Base-by-base conservation (phyloP, 495 filamentous ascomycete species). In the Trichoderma erinaceum region DNA sequence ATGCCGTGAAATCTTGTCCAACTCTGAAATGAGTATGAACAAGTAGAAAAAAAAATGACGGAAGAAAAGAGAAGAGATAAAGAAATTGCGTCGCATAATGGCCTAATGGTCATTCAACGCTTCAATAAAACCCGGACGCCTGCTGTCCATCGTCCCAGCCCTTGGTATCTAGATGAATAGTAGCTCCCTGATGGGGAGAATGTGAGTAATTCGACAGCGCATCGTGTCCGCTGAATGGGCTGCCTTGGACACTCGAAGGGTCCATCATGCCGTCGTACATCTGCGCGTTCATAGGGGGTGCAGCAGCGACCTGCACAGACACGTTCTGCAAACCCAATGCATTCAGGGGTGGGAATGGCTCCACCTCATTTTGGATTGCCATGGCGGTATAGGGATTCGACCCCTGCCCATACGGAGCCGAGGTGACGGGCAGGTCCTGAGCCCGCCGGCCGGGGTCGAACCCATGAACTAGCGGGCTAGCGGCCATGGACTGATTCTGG, bases 121-220 rank as follows among this genome's bases (percentile, higher is more conserved):
- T 11, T 43, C 38, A 48, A 50, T 29, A 29, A 41, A 50, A 61
- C 16, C 56, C 56, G 18, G 56, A 32, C 56, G 16, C 11, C 23
- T 61, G 56, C 23, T 61, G 56, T 32, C 56, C n/a, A 29, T 61
- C 56, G 27, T 61, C 63, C 63, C 35, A 65, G 63, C 32, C 35
- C 35, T 41, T 41, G 29, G 63, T 65, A 44, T 65, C 63, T 41
- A 44, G 21, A 32, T 65, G 41, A 23, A 65, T 65, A 6, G 64
- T 65, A 6, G 64, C 64, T 41, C 72, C 73, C 70, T 73, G 78
- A 52, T 78, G 74, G n/a, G 79, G 79, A 35, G 79, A 81, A 41
- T 75, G 79, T 12, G 68, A 68, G 68, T 75, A 83, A 2, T 79
- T 78, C 65, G 80, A 81, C 10, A 75, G 73, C 16, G 79, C 80